These are phyloP conservation scores for Cryptosporidium tyzzeri DNA, from an alignment of 169 alveolate species.

Conservation along the genomic window DNA sequence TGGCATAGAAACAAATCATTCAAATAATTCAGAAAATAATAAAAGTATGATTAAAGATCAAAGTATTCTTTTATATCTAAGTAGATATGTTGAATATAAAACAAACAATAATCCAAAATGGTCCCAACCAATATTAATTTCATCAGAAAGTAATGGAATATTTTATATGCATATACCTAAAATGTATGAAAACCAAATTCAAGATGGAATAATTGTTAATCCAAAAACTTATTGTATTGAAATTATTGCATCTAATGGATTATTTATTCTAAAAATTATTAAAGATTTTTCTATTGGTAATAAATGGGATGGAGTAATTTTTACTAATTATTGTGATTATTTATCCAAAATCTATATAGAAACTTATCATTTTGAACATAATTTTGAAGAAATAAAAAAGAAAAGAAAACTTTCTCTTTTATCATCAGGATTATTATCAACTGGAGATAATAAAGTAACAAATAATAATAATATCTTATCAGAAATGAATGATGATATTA, in stretches of 20 bases:
- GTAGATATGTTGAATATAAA: background rate
- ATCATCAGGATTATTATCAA: background rate
- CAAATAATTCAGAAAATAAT: slow-evolving; percentile 16
- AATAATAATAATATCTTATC: background rate
- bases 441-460: background rate
- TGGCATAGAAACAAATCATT: background rate
- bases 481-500: background rate
- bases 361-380: slow-evolving; percentile 61
- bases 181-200: background rate
- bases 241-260: slow-evolving; percentile 27
- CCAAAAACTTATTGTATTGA: slow-evolving; percentile 72
- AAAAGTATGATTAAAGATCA: slow-evolving; percentile 22
- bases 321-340: slow-evolving; percentile 57
- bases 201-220: slow-evolving; percentile 16
- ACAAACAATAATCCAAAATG: slow-evolving; percentile 6
- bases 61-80: slow-evolving; percentile 34
- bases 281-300: background rate
- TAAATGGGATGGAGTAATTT: slow-evolving; percentile 63
- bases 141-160: slow-evolving; percentile 61
- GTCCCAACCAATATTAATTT: slow-evolving; percentile 67
- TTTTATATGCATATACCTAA: slow-evolving; percentile 48
- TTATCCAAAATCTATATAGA: slow-evolving; percentile 47
- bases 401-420: slow-evolving; percentile 17
- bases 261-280: slow-evolving; percentile 38
- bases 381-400: slow-evolving; percentile 29